Base-by-base conservation (phyloP, 164 flowering plant genomes). In the Berberis vulgaris region DNA sequence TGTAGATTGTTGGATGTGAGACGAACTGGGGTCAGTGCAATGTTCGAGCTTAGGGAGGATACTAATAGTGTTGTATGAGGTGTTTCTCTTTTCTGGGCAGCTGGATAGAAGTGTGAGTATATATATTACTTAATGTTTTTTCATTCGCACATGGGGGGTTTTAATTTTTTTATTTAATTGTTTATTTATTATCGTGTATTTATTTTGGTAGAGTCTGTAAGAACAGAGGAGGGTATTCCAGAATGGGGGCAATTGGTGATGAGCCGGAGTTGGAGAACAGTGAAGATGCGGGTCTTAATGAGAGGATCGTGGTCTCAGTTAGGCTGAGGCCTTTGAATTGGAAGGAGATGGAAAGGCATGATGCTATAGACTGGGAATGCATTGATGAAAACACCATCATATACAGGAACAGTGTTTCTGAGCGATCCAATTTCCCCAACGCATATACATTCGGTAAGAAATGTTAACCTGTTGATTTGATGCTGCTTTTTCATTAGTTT, bases 361-460 rank as follows among this genome's bases (percentile, higher is more conserved):
- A 95, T 74, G 88, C 79, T 26, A 78, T 89, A 4, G 99, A 95
- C 63, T 95, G 99, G 99, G 99, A 95, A 80, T 91, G 98, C 78
- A 88, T 95, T 74, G 89, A 90, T 63, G 87, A 87, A 41, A 83
- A 76, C 68, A 89, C 94, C 65, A 78, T 95, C 65, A 79, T 95
- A 54, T 89, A 78, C 71, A 72, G 96, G 67, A 91, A 86, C 79
- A 86, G 86, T 62, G 86, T 95, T 8, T 85, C 83, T 57, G 99
- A 91, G 73, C 86, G 98, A 6, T 86, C 98, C 54, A 74, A 77
- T 69, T 78, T 82, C 57, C 99, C 99, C 42, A 82, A 83, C 46
- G 92, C 94, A 43, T 86, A 88, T 65, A 68, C 92, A 64, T 89
- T 81, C 81, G 99, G 99, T 95, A 73, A 79, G 80, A 8, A 50